Evolutionary conservation across 345 rosid species (phyloP), one percentile per base, ranked within the genome.

Genomic region (Carallia brachiata): DNA sequence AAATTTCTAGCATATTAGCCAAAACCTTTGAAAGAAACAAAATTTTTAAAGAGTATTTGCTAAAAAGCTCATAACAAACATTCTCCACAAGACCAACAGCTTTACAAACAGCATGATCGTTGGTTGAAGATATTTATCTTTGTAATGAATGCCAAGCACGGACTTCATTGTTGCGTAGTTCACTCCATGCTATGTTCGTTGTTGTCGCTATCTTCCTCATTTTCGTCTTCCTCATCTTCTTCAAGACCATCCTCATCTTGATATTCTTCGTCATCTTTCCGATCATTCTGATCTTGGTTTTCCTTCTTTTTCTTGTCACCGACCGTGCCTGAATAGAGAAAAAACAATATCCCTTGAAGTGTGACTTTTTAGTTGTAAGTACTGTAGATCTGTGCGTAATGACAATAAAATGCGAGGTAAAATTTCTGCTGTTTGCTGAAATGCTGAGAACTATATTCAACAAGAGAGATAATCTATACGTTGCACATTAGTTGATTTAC

Each of bases 181-280:
- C 50, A 44, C 50, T 44, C 5, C 50, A 44, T 44, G 50, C 5
- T 4, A 56, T 56, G 15, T 19, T 23, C 60, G 59, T 62, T 30
- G 1, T 74, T 68, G 18, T 74, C 72, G 17, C 56, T 50, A 27
- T 64, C 64, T 71, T 71, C 74, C 39, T 63, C 63, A 6, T 52
- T 28, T n/a, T 50, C 36, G 18, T 64, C 64, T 71, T 71, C 74
- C 30, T 9, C 50, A 15, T 52, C 36, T 19, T 72, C 65, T 32
- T 39, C 53, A 19, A 13, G 37, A n/a, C 61, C 57, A 18, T 60
- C 57, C 0, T 63, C 67, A 17, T 64, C 54, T 4, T 48, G 57
- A 27, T 58, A 27, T 47, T 61, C 76, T 36, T 36, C 65, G 0
- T 23, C n/a, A 7, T 72, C 70, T 17, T 52, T 55, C 16, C 15